A percentile compares a stretch with the other conserved stretches of the same genome.
Conservation (phyloP, 495 filamentous ascomycete species). For the Penicillium fimorum region DNA sequence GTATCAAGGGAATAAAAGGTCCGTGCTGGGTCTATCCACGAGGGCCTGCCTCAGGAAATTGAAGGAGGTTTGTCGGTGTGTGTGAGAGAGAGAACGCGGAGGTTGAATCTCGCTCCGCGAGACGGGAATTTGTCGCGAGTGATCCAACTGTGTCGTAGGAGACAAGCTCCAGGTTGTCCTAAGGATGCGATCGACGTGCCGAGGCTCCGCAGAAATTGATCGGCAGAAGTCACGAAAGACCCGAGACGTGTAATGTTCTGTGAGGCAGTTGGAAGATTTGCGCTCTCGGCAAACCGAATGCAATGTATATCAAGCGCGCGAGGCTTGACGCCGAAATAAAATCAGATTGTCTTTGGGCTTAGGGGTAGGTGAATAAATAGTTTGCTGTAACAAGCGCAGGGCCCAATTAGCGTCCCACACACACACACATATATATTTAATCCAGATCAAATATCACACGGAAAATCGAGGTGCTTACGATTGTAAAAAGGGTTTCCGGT, state of each 20-base stretch:
- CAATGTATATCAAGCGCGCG: background rate
- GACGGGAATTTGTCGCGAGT: background rate
- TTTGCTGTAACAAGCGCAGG: background rate
- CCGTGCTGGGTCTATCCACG: conserved; percentile 9
- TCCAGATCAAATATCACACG: background rate
- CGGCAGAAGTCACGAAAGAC: background rate
- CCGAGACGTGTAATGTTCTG: background rate
- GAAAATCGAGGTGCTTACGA: background rate
- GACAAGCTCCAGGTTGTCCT: background rate
- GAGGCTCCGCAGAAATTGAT: background rate
- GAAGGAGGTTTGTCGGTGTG: background rate
- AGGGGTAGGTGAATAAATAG: background rate
- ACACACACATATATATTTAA: conserved; percentile 1
- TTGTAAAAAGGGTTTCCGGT: background rate
- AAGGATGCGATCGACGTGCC: background rate
- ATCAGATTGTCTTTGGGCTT: background rate
- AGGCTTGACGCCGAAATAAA: background rate
- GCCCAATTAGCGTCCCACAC: background rate
- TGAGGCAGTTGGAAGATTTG: background rate
- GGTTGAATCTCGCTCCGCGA: background rate
- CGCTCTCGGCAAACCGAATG: background rate
- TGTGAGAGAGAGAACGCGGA: background rate
- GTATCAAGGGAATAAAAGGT: background rate
- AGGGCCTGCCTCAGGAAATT: conserved; percentile 19
- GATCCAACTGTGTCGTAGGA: background rate